phyloP scores from a whole-genome alignment of 2,329 filamentous ascomycete genomes.

The Phyllosticta citribraziliensis region DNA sequence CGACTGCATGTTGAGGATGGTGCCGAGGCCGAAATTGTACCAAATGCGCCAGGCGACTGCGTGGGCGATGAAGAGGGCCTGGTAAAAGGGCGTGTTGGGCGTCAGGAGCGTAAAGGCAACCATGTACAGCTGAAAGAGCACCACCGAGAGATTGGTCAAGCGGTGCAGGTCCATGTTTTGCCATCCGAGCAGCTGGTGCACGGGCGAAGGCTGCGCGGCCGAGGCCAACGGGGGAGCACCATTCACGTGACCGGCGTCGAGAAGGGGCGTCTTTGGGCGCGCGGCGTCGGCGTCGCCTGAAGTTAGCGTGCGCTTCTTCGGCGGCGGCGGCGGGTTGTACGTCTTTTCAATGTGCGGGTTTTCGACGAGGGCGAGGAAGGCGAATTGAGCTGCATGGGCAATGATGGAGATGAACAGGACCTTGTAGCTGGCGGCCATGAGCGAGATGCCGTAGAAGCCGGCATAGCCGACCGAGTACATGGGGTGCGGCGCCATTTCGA shows the following conservation, averaged over 20 bases:
- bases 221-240: constrained; percentile 31
- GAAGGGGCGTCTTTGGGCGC: constrained; percentile 18
- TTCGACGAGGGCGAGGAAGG: constrained; percentile 83
- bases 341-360: constrained; percentile 97
- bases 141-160: constrained; percentile 69
- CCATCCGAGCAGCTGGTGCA: constrained; percentile 76
- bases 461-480: constrained; percentile 99
- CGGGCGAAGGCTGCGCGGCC: constrained; percentile 49
- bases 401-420: constrained; percentile 94
- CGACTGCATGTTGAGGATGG: constrained; percentile 77
- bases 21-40: constrained; percentile 82
- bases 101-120: constrained; percentile 64
- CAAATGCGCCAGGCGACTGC: constrained; percentile 79
- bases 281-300: constrained; percentile 11
- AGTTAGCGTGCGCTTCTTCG: constrained; percentile 39
- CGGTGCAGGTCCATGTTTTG: constrained; percentile 82
- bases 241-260: constrained; percentile 29
- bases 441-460: constrained; percentile 94
- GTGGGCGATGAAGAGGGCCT: constrained; percentile 70
- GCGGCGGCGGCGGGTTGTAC: constrained; percentile 80
- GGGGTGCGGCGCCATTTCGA: constrained; percentile 96
- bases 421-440: constrained; percentile 96
- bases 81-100: constrained; percentile 64
- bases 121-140: constrained; percentile 69
- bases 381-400: constrained; percentile 88